Base-by-base conservation (phyloP, 2,329 filamentous ascomycete species). In the Basipetospora chlamydospora region DNA sequence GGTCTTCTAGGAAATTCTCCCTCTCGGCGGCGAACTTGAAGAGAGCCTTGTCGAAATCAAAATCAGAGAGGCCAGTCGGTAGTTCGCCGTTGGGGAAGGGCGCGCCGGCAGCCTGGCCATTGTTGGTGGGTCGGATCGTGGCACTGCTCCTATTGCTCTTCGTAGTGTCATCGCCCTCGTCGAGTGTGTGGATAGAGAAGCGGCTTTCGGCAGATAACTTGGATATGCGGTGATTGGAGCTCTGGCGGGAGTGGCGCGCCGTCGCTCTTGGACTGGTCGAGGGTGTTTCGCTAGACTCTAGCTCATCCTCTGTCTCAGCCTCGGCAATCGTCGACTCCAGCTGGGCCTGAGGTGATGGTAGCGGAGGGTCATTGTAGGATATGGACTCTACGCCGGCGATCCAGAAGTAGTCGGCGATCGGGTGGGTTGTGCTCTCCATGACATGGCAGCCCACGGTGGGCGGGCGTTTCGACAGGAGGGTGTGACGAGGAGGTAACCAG, bases 21-120 rank as follows among this genome's bases (percentile, higher is more conserved):
- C 90, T 71, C 61, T 96, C 88, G n/a, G 79, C 80, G 31, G 90
- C 86, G 55, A 98, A 98, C 60, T 95, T 96, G 49, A 86, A 64
- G 46, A 98, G 67, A 18, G 90, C 88, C 51, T 82, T 78, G 53
- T 96, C 90, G 50, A 98, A 98, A 56, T 96, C 90, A 50, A 83
- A 85, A 51, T 93, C 85, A 5, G 37, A 35, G 45, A 25, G 38
- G n/a, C n/a, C n/a, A n/a, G n/a, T n/a, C 39, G 22, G 15, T 8
- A 16, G 15, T 15, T 12, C n/a, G 12, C 26, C 36, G 13, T 28
- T 31, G 11, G 25, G 16, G 20, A 11, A 15, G 11, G 34, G 17
- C n/a, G 21, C 26, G 7, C 8, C 20, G 26, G 35, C 35, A 26
- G 13, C 11, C 33, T 26, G 33, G 12, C 15, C 11, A 34, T 30